A percentile compares a stretch with the other conserved stretches of the same genome.
These are phyloP conservation scores for Dactylorhiza incarnata DNA, from an alignment of 106 monocot species.

Conservation along the genomic window DNA sequence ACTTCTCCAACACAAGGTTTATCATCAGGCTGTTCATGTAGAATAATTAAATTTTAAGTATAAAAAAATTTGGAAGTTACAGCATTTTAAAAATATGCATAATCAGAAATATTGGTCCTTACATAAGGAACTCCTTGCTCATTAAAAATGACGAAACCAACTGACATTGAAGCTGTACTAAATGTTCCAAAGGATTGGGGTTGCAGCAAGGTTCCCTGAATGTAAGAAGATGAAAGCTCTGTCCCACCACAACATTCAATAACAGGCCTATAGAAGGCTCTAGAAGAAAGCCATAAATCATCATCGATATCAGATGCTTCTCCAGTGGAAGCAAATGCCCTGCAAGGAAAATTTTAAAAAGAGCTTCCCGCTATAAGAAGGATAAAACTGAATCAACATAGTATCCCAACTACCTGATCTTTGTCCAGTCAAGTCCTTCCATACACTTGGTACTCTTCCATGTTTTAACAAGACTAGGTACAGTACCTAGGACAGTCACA, in stretches of 20 bases:
- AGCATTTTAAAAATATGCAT: neutral
- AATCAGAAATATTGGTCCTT: conserved; percentile 14
- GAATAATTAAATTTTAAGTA: neutral
- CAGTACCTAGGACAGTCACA: conserved; percentile 78
- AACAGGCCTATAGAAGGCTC: conserved; percentile 57
- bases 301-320: conserved; percentile 88
- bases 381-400: neutral
- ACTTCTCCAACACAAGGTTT: conserved; percentile 90
- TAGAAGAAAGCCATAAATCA: conserved; percentile 86
- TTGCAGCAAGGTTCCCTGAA: conserved; percentile 63
- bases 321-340: conserved; percentile 60
- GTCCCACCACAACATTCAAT: conserved; percentile 94
- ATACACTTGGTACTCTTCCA: conserved; percentile 87
- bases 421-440: conserved; percentile 81
- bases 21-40: conserved; percentile 56
- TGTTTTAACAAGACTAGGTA: conserved; percentile 80
- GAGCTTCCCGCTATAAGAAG: neutral
- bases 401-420: conserved; percentile 51
- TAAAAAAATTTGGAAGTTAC: neutral
- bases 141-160: conserved; percentile 73
- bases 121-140: conserved; percentile 70
- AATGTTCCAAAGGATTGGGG: conserved; percentile 90
- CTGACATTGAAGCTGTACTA: conserved; percentile 68
- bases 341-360: conserved; percentile 19
- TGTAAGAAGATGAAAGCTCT: conserved; percentile 77